phyloP scores from a whole-genome alignment of 208 protist genomes.

The Perkinsela sp. region DNA sequence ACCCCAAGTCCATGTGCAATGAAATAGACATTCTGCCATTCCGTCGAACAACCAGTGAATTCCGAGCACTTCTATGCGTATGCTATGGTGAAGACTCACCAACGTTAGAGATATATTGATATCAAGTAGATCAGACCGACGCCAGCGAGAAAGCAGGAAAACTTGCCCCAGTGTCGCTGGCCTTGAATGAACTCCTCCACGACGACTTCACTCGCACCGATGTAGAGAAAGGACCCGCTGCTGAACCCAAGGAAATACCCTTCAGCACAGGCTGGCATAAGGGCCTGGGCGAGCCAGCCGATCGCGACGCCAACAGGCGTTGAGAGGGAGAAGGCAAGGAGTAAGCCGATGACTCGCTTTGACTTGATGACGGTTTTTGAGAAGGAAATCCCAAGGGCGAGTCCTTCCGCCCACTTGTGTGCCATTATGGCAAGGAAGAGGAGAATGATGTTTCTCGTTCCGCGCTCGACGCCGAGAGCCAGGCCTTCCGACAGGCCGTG shows the following conservation, averaged over 20 bases:
- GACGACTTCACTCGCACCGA: slow-evolving; percentile 1
- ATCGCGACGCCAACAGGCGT: slow-evolving; percentile 1
- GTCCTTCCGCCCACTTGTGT: slow-evolving; percentile 7
- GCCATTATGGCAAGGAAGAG: slow-evolving; percentile 6
- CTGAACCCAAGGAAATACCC: background rate
- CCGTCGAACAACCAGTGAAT: no score
- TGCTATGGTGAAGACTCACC: no score
- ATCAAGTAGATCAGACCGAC: slow-evolving; percentile 1
- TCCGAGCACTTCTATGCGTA: no score
- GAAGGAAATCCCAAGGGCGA: slow-evolving; percentile 4
- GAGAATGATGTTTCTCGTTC: slow-evolving; percentile 3
- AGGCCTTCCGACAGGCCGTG: slow-evolving; percentile 4
- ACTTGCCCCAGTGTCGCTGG: background rate
- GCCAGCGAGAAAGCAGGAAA: background rate
- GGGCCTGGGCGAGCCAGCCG: background rate
- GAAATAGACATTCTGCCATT: no score
- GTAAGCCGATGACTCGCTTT: background rate
- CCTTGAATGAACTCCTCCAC: slow-evolving; percentile 1
- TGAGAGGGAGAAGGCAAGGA: background rate
- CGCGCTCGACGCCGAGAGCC: slow-evolving; percentile 5
- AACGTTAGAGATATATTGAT: background rate
- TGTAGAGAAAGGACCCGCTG: slow-evolving; percentile 1
- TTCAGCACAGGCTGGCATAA: background rate
- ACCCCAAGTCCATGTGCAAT: no score
- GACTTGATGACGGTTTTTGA: background rate